A percentile compares a stretch with the other conserved stretches of the same genome.
Evolutionary conservation across 176 grass and related monocot species (phyloP).

Genomic region (Musa acuminata): DNA sequence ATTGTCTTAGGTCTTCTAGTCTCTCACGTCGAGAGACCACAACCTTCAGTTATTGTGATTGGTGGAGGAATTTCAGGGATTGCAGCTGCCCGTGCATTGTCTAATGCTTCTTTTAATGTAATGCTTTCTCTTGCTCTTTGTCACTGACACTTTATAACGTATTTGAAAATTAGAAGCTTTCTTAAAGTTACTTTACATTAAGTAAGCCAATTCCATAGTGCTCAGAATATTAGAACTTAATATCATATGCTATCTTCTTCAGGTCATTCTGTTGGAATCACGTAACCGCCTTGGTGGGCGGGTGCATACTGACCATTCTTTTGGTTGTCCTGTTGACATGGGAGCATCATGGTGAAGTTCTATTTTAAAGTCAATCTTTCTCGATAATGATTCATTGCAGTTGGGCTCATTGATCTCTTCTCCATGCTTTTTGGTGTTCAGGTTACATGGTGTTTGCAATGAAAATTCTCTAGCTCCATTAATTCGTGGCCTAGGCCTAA

Average conservation of each 20-base stretch:
- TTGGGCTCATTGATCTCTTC: neutral
- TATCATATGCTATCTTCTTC: neutral
- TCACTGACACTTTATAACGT: constrained; percentile 5
- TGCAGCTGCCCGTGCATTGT: constrained; percentile 64
- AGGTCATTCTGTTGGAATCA: constrained; percentile 89
- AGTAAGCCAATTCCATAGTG: no score
- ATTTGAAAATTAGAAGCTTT: constrained; percentile 18
- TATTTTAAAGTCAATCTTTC: neutral
- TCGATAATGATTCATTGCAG: no score
- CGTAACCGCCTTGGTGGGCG: constrained; percentile 72
- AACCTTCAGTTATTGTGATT: constrained; percentile 78
- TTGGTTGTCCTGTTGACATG: constrained; percentile 96
- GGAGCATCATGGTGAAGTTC: constrained; percentile 81
- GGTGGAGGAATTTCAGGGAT: constrained; percentile 97
- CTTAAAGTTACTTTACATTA: neutral
- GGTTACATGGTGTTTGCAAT: constrained; percentile 96
- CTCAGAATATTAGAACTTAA: neutral
- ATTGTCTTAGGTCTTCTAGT: constrained; percentile 49
- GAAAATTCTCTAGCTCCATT: constrained; percentile 94
- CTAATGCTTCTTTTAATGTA: constrained; percentile 88
- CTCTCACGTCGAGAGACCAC: constrained; percentile 61
- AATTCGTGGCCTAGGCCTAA: constrained; percentile 83
- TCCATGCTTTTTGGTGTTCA: constrained; percentile 43
- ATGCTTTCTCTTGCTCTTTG: neutral
- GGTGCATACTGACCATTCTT: constrained; percentile 92